Evolutionary conservation across 768 basidiomycete species (phyloP).

Genomic region (Podaxis pistillaris): DNA sequence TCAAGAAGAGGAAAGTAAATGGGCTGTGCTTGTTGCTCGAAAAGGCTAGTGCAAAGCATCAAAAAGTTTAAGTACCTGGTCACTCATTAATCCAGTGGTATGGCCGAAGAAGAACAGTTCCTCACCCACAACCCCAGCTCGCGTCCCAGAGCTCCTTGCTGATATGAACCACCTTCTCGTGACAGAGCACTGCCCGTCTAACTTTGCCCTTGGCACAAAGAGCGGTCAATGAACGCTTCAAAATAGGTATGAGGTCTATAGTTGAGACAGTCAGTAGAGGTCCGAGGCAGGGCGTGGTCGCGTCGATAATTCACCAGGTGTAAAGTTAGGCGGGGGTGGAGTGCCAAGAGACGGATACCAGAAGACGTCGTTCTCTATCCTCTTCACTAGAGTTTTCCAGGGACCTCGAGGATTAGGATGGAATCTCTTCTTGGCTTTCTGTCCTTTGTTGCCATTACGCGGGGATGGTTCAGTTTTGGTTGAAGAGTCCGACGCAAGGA

Average conservation of each 20-base stretch:
- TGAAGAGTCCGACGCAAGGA: slow-evolving; percentile 18
- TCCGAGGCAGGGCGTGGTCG: background rate
- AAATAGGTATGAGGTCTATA: slow-evolving; percentile 61
- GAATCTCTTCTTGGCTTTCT: slow-evolving; percentile 18
- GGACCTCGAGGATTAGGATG: slow-evolving; percentile 12
- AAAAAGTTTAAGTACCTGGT: slow-evolving; percentile 79
- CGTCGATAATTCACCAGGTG: slow-evolving; percentile 47
- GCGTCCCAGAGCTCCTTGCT: slow-evolving; percentile 57
- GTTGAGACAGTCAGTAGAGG: background rate
- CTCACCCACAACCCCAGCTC: slow-evolving; percentile 74
- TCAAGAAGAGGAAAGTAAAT: slow-evolving; percentile 63
- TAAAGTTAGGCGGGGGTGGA: slow-evolving; percentile 52
- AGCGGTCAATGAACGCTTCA: slow-evolving; percentile 53
- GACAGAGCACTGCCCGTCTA: slow-evolving; percentile 61
- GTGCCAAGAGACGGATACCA: slow-evolving; percentile 54
- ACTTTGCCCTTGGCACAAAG: slow-evolving; percentile 50
- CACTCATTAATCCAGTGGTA: slow-evolving; percentile 3
- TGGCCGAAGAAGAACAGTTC: slow-evolving; percentile 11
- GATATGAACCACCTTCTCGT: slow-evolving; percentile 60
- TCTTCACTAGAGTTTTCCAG: slow-evolving; percentile 18
- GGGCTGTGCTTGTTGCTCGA: slow-evolving; percentile 62
- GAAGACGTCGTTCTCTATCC: slow-evolving; percentile 47
- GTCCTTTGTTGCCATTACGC: background rate
- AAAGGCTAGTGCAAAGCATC: slow-evolving; percentile 73
- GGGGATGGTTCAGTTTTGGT: background rate